phyloP scores from a whole-genome alignment of 805 yeast species.

The Metschnikowia hibisci region DNA sequence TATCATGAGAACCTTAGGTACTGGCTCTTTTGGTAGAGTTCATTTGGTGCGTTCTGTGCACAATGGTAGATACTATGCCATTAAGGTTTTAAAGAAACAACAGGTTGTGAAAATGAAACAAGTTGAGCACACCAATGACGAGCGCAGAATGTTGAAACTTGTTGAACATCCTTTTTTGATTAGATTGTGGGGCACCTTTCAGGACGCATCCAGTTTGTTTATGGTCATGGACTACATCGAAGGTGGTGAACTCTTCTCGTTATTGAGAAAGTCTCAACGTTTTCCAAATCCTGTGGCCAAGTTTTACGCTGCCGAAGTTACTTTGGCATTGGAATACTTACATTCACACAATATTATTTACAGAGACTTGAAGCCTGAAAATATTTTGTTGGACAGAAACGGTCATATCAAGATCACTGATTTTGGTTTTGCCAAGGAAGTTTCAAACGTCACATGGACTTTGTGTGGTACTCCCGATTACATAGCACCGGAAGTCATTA shows the following conservation, averaged over 20 bases:
- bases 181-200: constrained; percentile 67
- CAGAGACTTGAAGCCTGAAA: constrained; percentile 60
- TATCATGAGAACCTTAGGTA: constrained; percentile 54
- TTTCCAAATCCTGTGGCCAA: constrained; percentile 63
- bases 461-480: constrained; percentile 64
- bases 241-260: constrained; percentile 58
- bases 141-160: constrained; percentile 53
- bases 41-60: constrained; percentile 56
- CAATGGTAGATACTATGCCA: constrained; percentile 57
- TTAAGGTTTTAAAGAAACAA: constrained; percentile 54
- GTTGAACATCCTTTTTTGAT: constrained; percentile 59
- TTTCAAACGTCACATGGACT: constrained; percentile 55
- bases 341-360: constrained; percentile 58
- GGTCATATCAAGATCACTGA: constrained; percentile 61
- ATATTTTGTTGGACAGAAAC: constrained; percentile 52
- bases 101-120: constrained; percentile 60
- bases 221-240: constrained; percentile 66
- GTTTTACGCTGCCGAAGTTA: constrained; percentile 61
- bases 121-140: constrained; percentile 62
- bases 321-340: constrained; percentile 54
- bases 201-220: constrained; percentile 52
- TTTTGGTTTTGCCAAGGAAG: constrained; percentile 63
- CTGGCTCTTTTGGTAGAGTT: constrained; percentile 60
- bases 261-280: constrained; percentile 53
- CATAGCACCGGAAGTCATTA: constrained; percentile 63